phyloP scores from a whole-genome alignment of 2,329 filamentous ascomycete genomes.

The Penicillium sp. region DNA sequence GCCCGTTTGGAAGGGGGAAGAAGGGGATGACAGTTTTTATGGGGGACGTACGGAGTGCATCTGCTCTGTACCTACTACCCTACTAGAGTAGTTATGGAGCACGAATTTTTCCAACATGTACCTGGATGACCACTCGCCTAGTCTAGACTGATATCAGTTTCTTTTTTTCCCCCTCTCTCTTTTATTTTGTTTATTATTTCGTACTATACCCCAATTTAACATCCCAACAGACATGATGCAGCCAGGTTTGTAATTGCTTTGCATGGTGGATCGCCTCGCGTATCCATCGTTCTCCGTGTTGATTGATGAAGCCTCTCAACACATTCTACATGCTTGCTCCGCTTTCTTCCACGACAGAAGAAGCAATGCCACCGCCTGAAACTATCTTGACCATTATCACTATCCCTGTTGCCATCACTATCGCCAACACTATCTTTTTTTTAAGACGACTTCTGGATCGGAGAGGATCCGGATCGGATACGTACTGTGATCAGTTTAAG shows the following conservation, averaged over 20 bases:
- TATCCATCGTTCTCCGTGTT: not conserved
- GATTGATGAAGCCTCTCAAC: constrained; percentile 8
- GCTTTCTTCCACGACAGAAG: not conserved
- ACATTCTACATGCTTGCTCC: constrained; percentile 1
- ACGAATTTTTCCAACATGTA: constrained; percentile 3
- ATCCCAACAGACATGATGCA: constrained; percentile 4
- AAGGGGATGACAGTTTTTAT: not conserved
- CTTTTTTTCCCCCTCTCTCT: not conserved
- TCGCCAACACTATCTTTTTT: not conserved
- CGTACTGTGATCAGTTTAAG: not conserved
- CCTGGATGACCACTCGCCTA: not conserved
- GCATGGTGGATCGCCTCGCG: constrained; percentile 4
- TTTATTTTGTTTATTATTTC: not conserved
- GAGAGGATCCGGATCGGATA: constrained; percentile 6
- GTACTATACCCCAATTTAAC: constrained; percentile 3
- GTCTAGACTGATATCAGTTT: not conserved
- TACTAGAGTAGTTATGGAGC: not conserved
- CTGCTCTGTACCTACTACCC: not conserved
- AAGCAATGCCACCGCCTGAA: constrained; percentile 11
- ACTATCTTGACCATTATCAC: not conserved
- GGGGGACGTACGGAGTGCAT: not conserved
- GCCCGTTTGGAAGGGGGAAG: not conserved
- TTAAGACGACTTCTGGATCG: not conserved
- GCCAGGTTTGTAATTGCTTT: not conserved
- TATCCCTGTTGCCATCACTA: not conserved